Evolutionary conservation across 1,139 yeast species (phyloP), one percentile per base, ranked within the genome.

Genomic region (Yamadazyma oceani): DNA sequence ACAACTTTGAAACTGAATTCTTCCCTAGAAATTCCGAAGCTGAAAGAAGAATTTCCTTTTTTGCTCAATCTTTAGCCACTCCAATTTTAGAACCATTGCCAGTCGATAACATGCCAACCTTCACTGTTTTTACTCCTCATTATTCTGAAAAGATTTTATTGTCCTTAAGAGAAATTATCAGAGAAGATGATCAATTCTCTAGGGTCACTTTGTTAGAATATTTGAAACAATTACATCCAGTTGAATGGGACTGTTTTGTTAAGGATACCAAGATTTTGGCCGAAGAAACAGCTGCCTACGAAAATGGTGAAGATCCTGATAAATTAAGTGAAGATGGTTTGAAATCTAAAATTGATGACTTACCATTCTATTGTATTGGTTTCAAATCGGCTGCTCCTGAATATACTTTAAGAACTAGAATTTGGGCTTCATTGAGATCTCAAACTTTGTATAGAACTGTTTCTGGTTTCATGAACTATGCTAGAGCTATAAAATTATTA

Each of bases 331-430:
- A 81, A 53, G 85, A 82, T 54, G 88, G 73, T 74, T 76, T 86
- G 62, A 87, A 87, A 70, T 80, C 86, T 46, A 85, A 87, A 77
- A 92, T 92, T 64, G 98, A 92, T 62, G 98, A 92, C 60, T 76
- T 92, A 63, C 98, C 98, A 51, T 92, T 92, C 73, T 92, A 92
- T 78, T 90, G 97, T 75, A 87, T 89, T 66, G 98, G 98, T 75
- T 92, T 92, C 85, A 92, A 92, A 71, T 85, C 96, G 58, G 97
- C 98, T 64, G 97, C 98, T 49, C 98, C 98, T 39, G 98, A 92
- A 69, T 92, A 92, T 68, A 92, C 97, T 48, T 75, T 92, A 62
- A 86, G 98, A 75, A 92, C 98, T 10, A 83, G 98, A 76, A 92
- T 92, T 57, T 92, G 98, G 98, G 98, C 98, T 36, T 92, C 98